phyloP scores from a whole-genome alignment of 2,329 filamentous ascomycete species.

The Fusarium torreyae region DNA sequence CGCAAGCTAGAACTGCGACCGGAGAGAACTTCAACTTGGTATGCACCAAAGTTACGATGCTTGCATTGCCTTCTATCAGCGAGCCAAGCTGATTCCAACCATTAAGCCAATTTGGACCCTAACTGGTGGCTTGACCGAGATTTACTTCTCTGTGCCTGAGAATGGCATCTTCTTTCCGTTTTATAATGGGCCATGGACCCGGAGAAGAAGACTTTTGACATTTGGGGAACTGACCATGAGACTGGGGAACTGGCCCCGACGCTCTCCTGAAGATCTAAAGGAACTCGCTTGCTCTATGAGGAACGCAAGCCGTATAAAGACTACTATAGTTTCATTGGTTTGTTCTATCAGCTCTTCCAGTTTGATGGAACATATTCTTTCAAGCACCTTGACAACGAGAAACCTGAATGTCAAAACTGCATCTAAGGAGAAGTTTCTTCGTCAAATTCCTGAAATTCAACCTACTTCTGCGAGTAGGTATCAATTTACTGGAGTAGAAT shows the following conservation, averaged over 20 bases:
- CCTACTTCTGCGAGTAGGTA: not conserved
- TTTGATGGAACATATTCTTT: not conserved
- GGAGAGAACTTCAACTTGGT: too few species aligned
- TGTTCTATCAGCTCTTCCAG: slow-evolving; percentile 1
- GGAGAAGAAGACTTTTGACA: not conserved
- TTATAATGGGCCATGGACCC: not conserved
- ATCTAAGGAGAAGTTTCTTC: not conserved
- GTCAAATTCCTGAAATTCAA: not conserved
- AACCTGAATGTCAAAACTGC: not conserved
- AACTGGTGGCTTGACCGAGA: not conserved
- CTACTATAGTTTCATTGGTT: not conserved
- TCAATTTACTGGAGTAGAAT: too few species aligned
- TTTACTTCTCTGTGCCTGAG: not conserved
- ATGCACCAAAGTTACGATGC: too few species aligned
- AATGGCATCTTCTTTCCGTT: not conserved
- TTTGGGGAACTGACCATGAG: not conserved
- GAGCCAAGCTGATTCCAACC: too few species aligned
- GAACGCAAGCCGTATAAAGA: not conserved
- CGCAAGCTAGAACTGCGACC: too few species aligned
- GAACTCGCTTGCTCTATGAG: not conserved
- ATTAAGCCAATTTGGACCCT: too few species aligned
- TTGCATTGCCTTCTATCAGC: too few species aligned
- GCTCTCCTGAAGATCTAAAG: not conserved
- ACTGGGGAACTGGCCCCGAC: not conserved
- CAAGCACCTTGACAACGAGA: not conserved